Conservation (phyloP, 2,329 filamentous ascomycete genomes). For the Zymoseptoria pseudotritici region DNA sequence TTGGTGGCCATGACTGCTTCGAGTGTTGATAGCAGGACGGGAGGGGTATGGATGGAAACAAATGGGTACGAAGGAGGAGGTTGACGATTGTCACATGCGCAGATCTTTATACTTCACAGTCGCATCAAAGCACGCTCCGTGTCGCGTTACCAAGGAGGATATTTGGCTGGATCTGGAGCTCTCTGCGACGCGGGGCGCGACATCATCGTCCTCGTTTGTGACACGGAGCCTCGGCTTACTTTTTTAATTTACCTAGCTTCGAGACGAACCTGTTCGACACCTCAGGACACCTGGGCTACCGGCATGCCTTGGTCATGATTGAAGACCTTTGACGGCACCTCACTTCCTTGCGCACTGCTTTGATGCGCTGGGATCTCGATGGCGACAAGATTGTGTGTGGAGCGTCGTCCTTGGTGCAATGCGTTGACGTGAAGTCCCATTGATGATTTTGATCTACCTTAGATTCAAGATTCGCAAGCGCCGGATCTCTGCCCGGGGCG, state of each 20-base stretch:
- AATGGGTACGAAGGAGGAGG: neutral
- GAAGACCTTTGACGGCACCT: no score
- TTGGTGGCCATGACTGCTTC: slow-evolving; percentile 7
- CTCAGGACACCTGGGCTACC: no score
- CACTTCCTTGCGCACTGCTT: neutral
- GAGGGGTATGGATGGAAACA: neutral
- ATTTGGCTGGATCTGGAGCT: neutral
- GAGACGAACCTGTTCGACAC: no score
- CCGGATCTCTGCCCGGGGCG: neutral
- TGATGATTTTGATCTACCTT: no score
- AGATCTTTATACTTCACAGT: neutral
- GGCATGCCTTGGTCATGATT: no score
- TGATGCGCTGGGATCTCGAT: neutral
- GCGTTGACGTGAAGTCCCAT: no score
- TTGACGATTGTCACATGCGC: neutral
- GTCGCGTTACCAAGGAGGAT: neutral
- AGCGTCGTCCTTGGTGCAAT: no score
- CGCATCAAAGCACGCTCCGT: neutral
- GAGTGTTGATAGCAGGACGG: neutral
- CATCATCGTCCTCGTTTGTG: neutral
- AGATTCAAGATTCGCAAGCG: neutral
- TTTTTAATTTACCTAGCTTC: neutral
- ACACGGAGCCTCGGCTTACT: neutral
- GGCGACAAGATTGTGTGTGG: no score
- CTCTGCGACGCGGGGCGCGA: neutral